Evolutionary conservation across 495 filamentous ascomycete genomes (phyloP).

Genomic region (Neurospora africana): DNA sequence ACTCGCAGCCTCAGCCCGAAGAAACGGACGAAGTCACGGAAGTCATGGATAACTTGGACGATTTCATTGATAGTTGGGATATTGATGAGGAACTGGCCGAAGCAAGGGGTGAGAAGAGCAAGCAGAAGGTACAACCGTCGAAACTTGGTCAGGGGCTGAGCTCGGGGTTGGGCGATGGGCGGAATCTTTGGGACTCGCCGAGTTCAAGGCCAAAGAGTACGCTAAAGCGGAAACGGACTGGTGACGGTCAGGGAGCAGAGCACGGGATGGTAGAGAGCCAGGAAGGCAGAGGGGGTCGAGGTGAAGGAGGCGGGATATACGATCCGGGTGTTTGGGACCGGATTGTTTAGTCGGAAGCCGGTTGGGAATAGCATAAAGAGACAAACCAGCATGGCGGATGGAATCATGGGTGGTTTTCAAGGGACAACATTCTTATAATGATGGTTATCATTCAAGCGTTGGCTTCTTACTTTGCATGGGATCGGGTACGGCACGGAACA

Average conservation of each 20-base stretch:
- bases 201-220: background rate
- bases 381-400: background rate
- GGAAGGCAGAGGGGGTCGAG: background rate
- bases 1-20: background rate
- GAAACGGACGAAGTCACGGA: conserved; percentile 28
- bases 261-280: background rate
- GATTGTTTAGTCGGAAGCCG: background rate
- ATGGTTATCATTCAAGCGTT: background rate
- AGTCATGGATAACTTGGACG: conserved; percentile 31
- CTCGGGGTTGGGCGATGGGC: background rate
- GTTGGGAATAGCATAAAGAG: background rate
- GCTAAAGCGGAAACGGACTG: background rate
- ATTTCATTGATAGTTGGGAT: conserved; percentile 33
- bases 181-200: conserved; percentile 10
- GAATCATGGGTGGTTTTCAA: background rate
- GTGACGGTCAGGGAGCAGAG: background rate
- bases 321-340: background rate
- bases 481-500: background rate
- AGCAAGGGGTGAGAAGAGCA: conserved; percentile 9
- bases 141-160: background rate
- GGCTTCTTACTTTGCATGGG: background rate
- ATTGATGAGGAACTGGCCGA: conserved; percentile 28
- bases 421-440: background rate
- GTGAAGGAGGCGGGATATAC: background rate
- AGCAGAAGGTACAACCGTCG: background rate